Base-by-base conservation (phyloP, 352 stramenopile genomes). In the Globisporangium splendens region DNA sequence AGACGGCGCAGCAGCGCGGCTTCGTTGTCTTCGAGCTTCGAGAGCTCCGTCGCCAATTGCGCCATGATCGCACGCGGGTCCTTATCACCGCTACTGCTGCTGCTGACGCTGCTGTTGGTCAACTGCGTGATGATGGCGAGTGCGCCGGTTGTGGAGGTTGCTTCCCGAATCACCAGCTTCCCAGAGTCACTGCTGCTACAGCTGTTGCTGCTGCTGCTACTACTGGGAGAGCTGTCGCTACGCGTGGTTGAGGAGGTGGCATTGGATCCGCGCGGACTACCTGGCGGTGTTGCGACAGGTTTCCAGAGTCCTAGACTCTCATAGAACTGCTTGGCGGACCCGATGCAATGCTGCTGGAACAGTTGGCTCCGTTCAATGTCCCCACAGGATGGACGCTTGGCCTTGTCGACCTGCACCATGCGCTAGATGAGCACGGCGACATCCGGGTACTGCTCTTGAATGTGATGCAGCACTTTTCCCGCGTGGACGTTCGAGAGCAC, bases 341-440 rank as follows among this genome's bases (percentile, higher is more conserved):
- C 42, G 48, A 63, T 46, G 50, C 17, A 38, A 31, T 50, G 7
- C 6, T 38, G 20, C 2, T 46, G 20, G 22, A 69, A 50, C 47
- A 61, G 22, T 20, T 61, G 63, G 24, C 38, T 59, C 4, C 58
- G 54, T 28, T 83, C 71, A n/a, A 92, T 85, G 5, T 79, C 75
- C 0, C 58, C 54, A 48, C 80, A 89, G 4, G 75, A 75, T 1
- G 74, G 69, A 4, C 83, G 79, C 8, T 63, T 43, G 0, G 41
- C 61, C 13, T 65, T 66, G 31, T 90, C 79, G 21, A 60, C 21
- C 7, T 79, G 68, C 0, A 89, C 61, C 72, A 93, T 89, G 22
- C 65, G 59, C 46, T 65, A 46, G 47, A 91, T 73, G 0, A 90
- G 50, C 17, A 59, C 50, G 7, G 74, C 68, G 8, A 91, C 63